Evolutionary conservation across 768 basidiomycete species (phyloP).

Genomic region (Mycena belliarum): DNA sequence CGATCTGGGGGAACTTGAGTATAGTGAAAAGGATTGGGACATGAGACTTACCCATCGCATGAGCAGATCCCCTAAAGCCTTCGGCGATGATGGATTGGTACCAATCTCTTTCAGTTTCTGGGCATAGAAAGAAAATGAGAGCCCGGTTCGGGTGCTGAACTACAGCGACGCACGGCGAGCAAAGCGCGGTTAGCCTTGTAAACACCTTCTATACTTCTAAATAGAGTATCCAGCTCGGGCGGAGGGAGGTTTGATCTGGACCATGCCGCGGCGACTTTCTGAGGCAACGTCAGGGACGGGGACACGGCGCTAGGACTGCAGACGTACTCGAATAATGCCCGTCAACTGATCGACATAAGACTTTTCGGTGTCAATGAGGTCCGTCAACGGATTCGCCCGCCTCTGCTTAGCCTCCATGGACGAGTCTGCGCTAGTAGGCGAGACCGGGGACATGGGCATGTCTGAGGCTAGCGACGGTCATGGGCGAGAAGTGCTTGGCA

Average conservation of each 20-base stretch:
- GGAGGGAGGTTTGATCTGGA: constrained; percentile 94
- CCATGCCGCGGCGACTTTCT: constrained; percentile 99
- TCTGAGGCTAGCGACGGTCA: constrained; percentile 16
- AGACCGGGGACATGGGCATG: constrained; percentile 37
- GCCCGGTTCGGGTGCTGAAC: not conserved
- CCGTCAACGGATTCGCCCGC: constrained; percentile 80
- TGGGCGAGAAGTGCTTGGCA: constrained; percentile 20
- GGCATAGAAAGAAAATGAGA: constrained; percentile 10
- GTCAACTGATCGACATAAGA: constrained; percentile 88
- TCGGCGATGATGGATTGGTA: constrained; percentile 87
- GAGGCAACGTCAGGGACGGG: constrained; percentile 20
- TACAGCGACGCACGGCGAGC: constrained; percentile 55
- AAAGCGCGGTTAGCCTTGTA: constrained; percentile 90
- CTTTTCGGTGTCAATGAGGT: constrained; percentile 94
- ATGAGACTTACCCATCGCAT: constrained; percentile 87
- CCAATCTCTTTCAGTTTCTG: constrained; percentile 96
- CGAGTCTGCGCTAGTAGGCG: constrained; percentile 30
- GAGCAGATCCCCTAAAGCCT: constrained; percentile 90
- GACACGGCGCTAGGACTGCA: constrained; percentile 5
- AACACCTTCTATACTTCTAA: constrained; percentile 87
- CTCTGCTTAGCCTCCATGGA: constrained; percentile 51
- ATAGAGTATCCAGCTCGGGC: constrained; percentile 88
- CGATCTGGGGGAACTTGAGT: constrained; percentile 59
- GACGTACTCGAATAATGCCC: constrained; percentile 83
- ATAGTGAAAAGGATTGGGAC: constrained; percentile 12